phyloP scores from a whole-genome alignment of 2,329 filamentous ascomycete species.

The Alternaria novae-zelandiae region DNA sequence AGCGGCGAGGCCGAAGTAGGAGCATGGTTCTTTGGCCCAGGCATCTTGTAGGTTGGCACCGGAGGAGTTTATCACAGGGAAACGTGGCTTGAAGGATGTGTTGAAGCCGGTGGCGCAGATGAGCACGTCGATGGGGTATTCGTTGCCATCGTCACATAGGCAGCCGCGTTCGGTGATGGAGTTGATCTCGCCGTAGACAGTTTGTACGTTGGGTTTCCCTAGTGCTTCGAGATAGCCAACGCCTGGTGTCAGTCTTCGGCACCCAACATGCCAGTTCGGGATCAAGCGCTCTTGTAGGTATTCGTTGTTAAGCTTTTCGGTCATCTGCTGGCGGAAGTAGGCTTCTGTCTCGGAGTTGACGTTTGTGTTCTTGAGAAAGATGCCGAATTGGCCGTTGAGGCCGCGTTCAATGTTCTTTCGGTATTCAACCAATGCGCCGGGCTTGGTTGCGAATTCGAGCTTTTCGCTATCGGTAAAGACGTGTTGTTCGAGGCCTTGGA shows the following conservation, averaged over 20 bases:
- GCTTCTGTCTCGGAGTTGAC: constrained; percentile 51
- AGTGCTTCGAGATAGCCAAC: constrained; percentile 53
- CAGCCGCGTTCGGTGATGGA: constrained; percentile 49
- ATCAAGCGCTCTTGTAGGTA: constrained; percentile 44
- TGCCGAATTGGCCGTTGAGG: constrained; percentile 56
- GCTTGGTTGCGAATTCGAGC: constrained; percentile 51
- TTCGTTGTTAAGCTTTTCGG: constrained; percentile 46
- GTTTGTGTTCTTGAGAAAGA: constrained; percentile 53
- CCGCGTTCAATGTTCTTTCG: constrained; percentile 55
- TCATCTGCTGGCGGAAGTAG: constrained; percentile 56
- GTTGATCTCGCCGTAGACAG: constrained; percentile 50
- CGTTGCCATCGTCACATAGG: constrained; percentile 40
- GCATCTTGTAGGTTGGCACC: constrained; percentile 53
- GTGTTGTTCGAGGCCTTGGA: constrained; percentile 53
- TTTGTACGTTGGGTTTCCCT: constrained; percentile 50
- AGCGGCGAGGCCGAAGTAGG: constrained; percentile 56
- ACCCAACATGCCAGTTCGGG: constrained; percentile 46
- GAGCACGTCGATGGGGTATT: constrained; percentile 45
- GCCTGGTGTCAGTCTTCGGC: constrained; percentile 55
- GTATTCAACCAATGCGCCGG: constrained; percentile 49
- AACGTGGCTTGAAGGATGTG: constrained; percentile 53
- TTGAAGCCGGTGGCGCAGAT: constrained; percentile 49
- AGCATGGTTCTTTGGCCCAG: constrained; percentile 50
- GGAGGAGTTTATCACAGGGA: constrained; percentile 51
- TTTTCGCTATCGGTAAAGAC: constrained; percentile 52